Base-by-base conservation (phyloP, 2,329 filamentous ascomycete genomes). In the Capronia epimyces region DNA sequence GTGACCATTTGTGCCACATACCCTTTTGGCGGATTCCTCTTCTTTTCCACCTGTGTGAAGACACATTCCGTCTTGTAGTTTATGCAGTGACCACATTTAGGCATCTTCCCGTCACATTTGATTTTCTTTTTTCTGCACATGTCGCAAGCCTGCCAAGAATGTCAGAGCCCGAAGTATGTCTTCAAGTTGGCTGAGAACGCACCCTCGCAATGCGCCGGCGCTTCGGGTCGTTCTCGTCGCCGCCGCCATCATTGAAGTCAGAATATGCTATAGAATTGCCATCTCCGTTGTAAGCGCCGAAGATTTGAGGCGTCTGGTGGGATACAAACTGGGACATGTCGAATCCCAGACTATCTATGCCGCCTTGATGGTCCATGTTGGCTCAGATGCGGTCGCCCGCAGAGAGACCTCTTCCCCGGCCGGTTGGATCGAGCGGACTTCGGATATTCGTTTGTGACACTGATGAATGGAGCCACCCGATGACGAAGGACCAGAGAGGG, bases 21-120 rank as follows among this genome's bases (percentile, higher is more conserved):
- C 89, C 93, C 91, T 76, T 97, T 98, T 1, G 91, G 93, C 46
- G 93, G 91, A 68, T 87, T 93, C 52, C 93, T 81, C 78, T 98
- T 98, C 82, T 98, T 98, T 74, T 98, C 93, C 31, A 97, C 90
- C 67, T 95, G 89, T 0, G 93, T 97, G 66, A 97, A 97, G 62
- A 95, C 81, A 69, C 91, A 98, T 63, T 95, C 89, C 3, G 90
- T 96, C 77, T 96, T 96, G 76, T 96, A 96, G 69, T 96, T 97
- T 68, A 86, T 86, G 69, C 91, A 98, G 71, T 97, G 93, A 6
- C 88, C 90, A 71, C 93, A 98, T 54, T 89, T 83, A 31, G 93
- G 91, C 71, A 95, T 82, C 72, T 94, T 95, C 60, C 93, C 91
- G 66, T 97, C 93, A 70, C 91, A 97, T 73, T 97, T 97, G 71